Conservation (phyloP, 164 flowering plant genomes). For the Macadamia integrifolia region DNA sequence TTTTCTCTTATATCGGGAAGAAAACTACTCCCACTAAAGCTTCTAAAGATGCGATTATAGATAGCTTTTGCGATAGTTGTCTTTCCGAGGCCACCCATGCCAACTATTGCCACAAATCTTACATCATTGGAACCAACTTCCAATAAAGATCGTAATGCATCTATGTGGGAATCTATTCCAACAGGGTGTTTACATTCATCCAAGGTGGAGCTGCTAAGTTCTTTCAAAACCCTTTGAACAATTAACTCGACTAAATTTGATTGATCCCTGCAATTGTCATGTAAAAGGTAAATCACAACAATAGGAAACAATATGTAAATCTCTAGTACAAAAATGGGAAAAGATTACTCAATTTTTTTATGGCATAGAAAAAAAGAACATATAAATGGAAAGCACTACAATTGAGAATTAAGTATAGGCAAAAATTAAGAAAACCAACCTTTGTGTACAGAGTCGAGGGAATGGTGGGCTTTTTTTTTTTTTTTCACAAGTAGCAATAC, state of each 20-base stretch:
- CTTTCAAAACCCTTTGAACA: background rate
- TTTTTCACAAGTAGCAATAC: no score
- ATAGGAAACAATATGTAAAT: no score
- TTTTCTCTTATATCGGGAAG: background rate
- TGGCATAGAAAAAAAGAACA: no score
- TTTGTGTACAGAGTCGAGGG: no score
- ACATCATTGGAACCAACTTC: background rate
- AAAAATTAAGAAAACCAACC: no score
- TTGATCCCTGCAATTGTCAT: background rate
- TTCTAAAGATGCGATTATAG: background rate
- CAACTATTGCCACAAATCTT: background rate
- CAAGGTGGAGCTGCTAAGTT: background rate
- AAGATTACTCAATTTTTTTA: no score
- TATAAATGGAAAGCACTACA: no score
- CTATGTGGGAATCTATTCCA: background rate
- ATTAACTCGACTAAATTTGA: background rate
- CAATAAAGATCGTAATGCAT: background rate
- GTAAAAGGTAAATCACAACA: no score
- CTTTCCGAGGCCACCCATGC: background rate
- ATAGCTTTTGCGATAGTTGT: background rate
- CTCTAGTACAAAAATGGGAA: no score
- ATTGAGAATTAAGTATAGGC: no score
- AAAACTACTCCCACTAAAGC: no score
- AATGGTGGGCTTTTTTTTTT: no score
- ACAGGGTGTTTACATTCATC: background rate